phyloP scores from a whole-genome alignment of 768 basidiomycete species.

The Kondoa subrosea region DNA sequence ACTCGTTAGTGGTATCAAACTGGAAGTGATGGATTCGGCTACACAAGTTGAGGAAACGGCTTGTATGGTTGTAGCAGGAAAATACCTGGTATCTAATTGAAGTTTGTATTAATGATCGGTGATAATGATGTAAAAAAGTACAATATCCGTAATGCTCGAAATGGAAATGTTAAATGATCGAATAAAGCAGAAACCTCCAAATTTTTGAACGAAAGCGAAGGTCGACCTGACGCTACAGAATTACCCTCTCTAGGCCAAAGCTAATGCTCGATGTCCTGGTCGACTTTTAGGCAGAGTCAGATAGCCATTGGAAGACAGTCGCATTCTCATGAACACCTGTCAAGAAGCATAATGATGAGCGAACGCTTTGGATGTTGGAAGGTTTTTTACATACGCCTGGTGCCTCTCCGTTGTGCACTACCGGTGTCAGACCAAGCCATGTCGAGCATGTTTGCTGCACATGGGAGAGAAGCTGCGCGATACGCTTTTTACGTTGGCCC shows the following conservation, averaged over 20 bases:
- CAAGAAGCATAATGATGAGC: too few species aligned
- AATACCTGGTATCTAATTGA: constrained; percentile 6
- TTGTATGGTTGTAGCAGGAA: neutral
- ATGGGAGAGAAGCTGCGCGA: neutral
- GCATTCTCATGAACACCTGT: neutral
- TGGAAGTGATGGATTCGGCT: constrained; percentile 29
- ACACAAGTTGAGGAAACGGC: neutral
- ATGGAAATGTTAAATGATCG: too few species aligned
- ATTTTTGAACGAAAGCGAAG: too few species aligned
- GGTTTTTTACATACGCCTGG: neutral
- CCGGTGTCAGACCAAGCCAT: neutral
- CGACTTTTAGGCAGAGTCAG: too few species aligned
- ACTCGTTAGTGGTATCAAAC: constrained; percentile 30
- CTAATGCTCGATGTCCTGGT: neutral
- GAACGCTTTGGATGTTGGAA: too few species aligned
- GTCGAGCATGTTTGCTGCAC: neutral
- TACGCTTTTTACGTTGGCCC: neutral
- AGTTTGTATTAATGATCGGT: too few species aligned
- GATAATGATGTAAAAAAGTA: too few species aligned
- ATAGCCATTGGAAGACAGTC: neutral
- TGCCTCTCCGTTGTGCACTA: neutral
- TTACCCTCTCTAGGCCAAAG: too few species aligned
- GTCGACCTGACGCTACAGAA: too few species aligned
- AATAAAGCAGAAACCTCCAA: too few species aligned
- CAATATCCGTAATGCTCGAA: too few species aligned